phyloP scores from a whole-genome alignment of 805 yeast species.

The Saturnispora dispora region DNA sequence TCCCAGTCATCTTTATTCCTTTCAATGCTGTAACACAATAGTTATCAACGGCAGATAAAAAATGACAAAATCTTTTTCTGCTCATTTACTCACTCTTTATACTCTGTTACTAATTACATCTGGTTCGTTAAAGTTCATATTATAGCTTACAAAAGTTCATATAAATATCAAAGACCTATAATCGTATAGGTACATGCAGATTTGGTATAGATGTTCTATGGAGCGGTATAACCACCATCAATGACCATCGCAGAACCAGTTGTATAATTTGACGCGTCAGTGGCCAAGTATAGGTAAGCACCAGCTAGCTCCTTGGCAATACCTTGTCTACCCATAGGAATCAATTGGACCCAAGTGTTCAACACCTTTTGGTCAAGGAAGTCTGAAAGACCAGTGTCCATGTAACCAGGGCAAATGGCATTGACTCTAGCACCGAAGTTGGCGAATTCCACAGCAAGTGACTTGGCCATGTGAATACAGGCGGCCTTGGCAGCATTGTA shows the following conservation, averaged over 20 bases:
- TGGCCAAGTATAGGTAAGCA: slow-evolving; percentile 69
- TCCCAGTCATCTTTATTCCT: slow-evolving; percentile 5
- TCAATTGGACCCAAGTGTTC: slow-evolving; percentile 40
- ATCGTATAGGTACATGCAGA: background rate
- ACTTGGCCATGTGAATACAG: slow-evolving; percentile 63
- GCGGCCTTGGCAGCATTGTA: slow-evolving; percentile 90
- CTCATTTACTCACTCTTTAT: background rate
- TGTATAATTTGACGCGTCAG: slow-evolving; percentile 75
- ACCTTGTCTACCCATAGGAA: slow-evolving; percentile 71
- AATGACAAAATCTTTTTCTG: background rate
- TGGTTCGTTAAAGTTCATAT: background rate
- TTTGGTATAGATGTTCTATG: background rate
- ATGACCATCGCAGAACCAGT: slow-evolving; percentile 71
- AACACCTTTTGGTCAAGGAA: slow-evolving; percentile 37
- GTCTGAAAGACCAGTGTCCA: slow-evolving; percentile 57
- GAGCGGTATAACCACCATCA: slow-evolving; percentile 60
- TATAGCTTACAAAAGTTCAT: background rate
- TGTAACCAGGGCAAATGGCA: slow-evolving; percentile 77
- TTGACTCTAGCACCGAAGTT: slow-evolving; percentile 71
- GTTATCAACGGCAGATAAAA: background rate
- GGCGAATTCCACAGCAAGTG: slow-evolving; percentile 89
- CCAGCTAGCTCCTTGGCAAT: slow-evolving; percentile 67
- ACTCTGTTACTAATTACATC: background rate
- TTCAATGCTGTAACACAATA: background rate
- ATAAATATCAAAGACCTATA: background rate